Percentiles rank a stretch among this genome's conserved stretches.
Evolutionary conservation across 2,329 filamentous ascomycete species (phyloP).

Genomic region (Aspergillus pseudoglaucus): DNA sequence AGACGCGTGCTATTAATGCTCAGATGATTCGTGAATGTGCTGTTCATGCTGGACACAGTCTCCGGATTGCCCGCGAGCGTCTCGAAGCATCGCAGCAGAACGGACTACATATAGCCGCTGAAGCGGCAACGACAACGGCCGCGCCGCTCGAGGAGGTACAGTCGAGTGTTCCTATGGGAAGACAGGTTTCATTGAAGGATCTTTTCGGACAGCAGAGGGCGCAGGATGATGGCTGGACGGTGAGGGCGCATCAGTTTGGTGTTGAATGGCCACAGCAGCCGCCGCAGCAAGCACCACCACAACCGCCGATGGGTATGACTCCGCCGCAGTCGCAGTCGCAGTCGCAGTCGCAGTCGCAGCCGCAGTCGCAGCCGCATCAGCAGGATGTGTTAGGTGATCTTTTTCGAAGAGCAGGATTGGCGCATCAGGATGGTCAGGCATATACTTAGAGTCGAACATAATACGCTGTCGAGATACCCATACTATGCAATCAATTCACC

Average conservation of each 20-base stretch:
- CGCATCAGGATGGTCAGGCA: slow-evolving; percentile 19
- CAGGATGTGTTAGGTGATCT: slow-evolving; percentile 36
- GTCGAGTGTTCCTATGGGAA: slow-evolving; percentile 45
- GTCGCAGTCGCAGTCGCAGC: slow-evolving; percentile 12
- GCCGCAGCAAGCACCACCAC: slow-evolving; percentile 8
- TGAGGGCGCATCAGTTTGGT: slow-evolving; percentile 39
- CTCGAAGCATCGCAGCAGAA: slow-evolving; percentile 29
- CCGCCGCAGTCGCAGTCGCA: slow-evolving; percentile 6
- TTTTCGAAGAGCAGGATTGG: slow-evolving; percentile 38
- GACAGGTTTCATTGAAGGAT: slow-evolving; percentile 48
- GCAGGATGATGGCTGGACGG: slow-evolving; percentile 46
- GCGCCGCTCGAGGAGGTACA: slow-evolving; percentile 32
- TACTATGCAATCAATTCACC: neutral
- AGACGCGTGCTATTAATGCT: slow-evolving; percentile 46
- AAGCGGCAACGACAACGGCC: slow-evolving; percentile 20
- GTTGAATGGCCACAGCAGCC: slow-evolving; percentile 12
- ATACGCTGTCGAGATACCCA: slow-evolving; percentile 17
- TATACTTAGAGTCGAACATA: slow-evolving; percentile 5
- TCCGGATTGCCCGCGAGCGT: slow-evolving; percentile 38
- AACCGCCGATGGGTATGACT: slow-evolving; percentile 7
- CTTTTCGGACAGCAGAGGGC: slow-evolving; percentile 50
- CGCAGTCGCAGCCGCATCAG: slow-evolving; percentile 13
- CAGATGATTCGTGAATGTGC: slow-evolving; percentile 52
- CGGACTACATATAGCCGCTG: slow-evolving; percentile 26
- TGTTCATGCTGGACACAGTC: slow-evolving; percentile 44